Percentiles rank a stretch among this genome's conserved stretches.
These are phyloP conservation scores for Diaporthe caulivora DNA, from an alignment of 2,329 filamentous ascomycete genomes.

Conservation along the genomic window DNA sequence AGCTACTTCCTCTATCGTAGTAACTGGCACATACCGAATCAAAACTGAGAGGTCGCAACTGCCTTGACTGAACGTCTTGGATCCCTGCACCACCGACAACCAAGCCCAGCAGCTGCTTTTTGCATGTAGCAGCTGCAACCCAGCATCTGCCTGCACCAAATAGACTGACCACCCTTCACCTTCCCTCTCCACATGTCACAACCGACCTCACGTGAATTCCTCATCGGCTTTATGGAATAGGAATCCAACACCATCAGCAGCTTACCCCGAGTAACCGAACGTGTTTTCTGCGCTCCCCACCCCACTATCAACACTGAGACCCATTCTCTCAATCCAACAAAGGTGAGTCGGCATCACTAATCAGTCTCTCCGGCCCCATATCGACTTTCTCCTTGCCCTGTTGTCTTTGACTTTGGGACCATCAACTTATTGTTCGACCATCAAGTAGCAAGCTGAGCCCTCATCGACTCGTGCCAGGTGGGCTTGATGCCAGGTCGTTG, in stretches of 20 bases:
- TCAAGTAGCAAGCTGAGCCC: neutral
- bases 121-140: neutral
- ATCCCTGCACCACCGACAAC: constrained; percentile 17
- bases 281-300: neutral
- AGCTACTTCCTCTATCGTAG: neutral
- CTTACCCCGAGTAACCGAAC: neutral
- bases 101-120: neutral
- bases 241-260: neutral
- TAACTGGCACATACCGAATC: neutral
- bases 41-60: constrained; percentile 1
- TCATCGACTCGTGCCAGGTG: too few species aligned
- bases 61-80: neutral
- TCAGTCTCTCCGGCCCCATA: neutral
- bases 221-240: neutral
- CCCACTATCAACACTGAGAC: neutral
- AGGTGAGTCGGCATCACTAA: neutral
- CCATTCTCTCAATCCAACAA: neutral
- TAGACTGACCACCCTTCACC: neutral
- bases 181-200: neutral
- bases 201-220: neutral
- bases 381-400: neutral
- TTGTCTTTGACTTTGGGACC: neutral
- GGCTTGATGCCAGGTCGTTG: neutral
- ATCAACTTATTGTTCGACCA: neutral
- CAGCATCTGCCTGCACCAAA: neutral